phyloP scores from a whole-genome alignment of 1,284 basidiomycete species.

The Fomitopsis palustris region DNA sequence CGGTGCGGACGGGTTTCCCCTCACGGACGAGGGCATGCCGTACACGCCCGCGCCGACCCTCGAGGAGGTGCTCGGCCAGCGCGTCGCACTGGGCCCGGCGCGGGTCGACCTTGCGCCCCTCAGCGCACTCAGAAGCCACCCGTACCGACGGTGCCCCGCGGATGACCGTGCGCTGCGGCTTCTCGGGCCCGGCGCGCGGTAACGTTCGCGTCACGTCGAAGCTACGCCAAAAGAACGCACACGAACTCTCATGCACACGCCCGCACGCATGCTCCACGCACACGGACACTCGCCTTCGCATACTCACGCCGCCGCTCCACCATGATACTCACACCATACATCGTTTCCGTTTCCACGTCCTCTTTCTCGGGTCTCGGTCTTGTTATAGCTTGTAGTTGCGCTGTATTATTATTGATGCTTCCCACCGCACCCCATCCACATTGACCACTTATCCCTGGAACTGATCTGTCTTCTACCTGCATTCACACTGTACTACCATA shows the following conservation, averaged over 20 bases:
- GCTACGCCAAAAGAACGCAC: background rate
- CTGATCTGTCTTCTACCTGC: background rate
- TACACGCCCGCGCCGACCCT: slow-evolving; percentile 20
- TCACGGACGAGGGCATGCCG: slow-evolving; percentile 19
- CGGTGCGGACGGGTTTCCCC: slow-evolving; percentile 12
- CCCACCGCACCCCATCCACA: background rate
- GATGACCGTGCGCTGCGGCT: slow-evolving; percentile 60
- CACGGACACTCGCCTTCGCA: background rate
- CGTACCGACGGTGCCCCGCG: slow-evolving; percentile 56
- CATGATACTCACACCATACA: background rate
- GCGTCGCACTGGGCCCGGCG: slow-evolving; percentile 6
- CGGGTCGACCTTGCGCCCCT: slow-evolving; percentile 48
- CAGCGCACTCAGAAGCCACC: slow-evolving; percentile 47
- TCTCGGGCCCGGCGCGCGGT: slow-evolving; percentile 30
- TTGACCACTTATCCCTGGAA: background rate
- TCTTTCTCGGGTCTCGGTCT: background rate
- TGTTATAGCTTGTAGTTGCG: background rate
- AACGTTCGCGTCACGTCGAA: background rate
- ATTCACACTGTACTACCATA: background rate
- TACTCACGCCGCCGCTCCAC: background rate
- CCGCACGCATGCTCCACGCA: background rate
- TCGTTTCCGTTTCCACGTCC: background rate
- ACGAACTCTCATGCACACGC: background rate
- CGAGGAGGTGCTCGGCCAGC: slow-evolving; percentile 6
- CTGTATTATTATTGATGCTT: background rate